These are phyloP conservation scores for Cydonia oblonga DNA, from an alignment of 331 rosid species.

Conservation along the genomic window DNA sequence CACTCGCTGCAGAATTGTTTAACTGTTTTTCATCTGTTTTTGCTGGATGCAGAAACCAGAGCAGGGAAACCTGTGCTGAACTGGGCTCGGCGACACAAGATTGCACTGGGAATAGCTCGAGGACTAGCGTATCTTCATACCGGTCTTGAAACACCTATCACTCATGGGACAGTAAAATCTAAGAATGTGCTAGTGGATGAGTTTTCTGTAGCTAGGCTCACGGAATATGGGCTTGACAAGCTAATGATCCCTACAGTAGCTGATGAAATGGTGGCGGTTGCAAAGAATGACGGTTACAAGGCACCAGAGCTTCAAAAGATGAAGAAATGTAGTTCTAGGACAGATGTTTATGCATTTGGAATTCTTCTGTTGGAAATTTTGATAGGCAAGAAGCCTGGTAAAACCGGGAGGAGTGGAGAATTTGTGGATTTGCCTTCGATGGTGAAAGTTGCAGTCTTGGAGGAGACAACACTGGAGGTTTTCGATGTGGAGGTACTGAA, in stretches of 20 bases:
- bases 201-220: constrained; percentile 68
- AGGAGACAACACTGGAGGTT: constrained; percentile 94
- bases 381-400: constrained; percentile 89
- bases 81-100: constrained; percentile 95
- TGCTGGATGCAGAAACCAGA: constrained; percentile 51
- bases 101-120: constrained; percentile 77
- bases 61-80: constrained; percentile 81
- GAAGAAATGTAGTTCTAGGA: constrained; percentile 88
- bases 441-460: constrained; percentile 89
- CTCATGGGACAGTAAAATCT: constrained; percentile 80
- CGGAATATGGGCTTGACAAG: constrained; percentile 77
- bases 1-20: neutral
- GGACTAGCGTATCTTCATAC: constrained; percentile 89
- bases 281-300: constrained; percentile 72
- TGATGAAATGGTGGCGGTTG: constrained; percentile 73
- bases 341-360: constrained; percentile 85
- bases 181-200: constrained; percentile 86
- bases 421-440: constrained; percentile 78
- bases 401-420: constrained; percentile 54
- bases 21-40: constrained; percentile 2
- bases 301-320: constrained; percentile 90
- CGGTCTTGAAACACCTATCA: constrained; percentile 68
- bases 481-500: constrained; percentile 76
- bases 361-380: constrained; percentile 68
- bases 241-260: constrained; percentile 74